Evolutionary conservation across 768 basidiomycete genomes (phyloP), one percentile per base, ranked within the genome.

Genomic region (Baorangia bicolor): DNA sequence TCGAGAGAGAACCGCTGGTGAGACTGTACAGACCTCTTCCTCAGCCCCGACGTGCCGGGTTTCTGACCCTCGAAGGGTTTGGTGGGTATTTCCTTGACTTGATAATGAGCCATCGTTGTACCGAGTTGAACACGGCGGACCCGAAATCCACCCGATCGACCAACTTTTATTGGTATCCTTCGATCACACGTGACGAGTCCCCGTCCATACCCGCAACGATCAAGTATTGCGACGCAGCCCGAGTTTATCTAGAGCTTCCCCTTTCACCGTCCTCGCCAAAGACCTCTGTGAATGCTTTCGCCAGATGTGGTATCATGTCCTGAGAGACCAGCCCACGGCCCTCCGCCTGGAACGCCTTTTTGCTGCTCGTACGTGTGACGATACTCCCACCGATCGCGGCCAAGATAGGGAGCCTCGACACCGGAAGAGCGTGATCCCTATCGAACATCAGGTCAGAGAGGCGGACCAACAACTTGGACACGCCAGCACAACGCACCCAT

Each of bases 1-100:
- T 64, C 51, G 64, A 60, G 60, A 53, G 61, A 56, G 61, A 60
- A 49, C 54, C 49, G 48, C 30, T 39, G 9, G 49, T 47, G 55
- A 51, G 28, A 39, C 21, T 2, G 42, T 38, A 53, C 40, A 47
- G 61, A 92, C 93, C 94, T 85, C 81, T 98, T 98, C 67, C 97
- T 83, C 44, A 98, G 85, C 61, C 97, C 97, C 60, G 97, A 98
- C 12, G 97, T 98, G 57, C 97, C 97, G 23, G 97, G 97, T 74
- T 96, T 98, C 77, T 95, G 93, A 63, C 92, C 94, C 4, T 94
- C 90, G 69, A 84, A 95, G 21, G 93, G 88, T 70, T 87, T 94
- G 4, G 94, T 97, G 28, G 77, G 51, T 49, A 97, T 79, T 62
- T 88, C 85, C 73, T 88, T 81, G 69, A 88, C 72, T 52, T 73